Base-by-base conservation (phyloP, 2,329 filamentous ascomycete species). In the Penicillium brasilianum region DNA sequence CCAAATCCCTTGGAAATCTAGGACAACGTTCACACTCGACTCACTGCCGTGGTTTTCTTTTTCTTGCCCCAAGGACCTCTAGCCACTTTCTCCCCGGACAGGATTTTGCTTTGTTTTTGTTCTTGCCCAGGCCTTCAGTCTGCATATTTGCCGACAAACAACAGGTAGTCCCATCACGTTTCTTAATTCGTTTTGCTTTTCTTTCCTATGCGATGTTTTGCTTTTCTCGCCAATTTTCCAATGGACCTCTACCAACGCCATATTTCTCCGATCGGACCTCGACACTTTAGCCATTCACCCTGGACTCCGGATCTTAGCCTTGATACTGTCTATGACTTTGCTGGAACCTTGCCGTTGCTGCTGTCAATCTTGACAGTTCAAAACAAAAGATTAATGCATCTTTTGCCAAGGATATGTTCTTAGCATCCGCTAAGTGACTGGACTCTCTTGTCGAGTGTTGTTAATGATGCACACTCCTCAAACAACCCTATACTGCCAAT, bases 161-260 rank as follows among this genome's bases (percentile, higher is more conserved):
- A 72, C 75, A 80, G 78, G 78, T 80, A 80, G 78, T 72, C 68
- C 76, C 76, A 70, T 71, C 67, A 72, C 68, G 66, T 70, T 76
- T 74, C 50, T 53, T 53, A 41, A 37, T 34, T 41, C 8, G 70
- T 66, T 65, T 71, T 71, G 60, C n/a, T 25, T 34, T 59, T 55
- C 52, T 63, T 61, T 65, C 65, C 66, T 65, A 62, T 64, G 63
- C 66, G 61, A 64, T 63, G 65, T 49, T 67, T 62, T 61, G 58
- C 60, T 52, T 58, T 52, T 60, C 32, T 37, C n/a, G 37, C 57
- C 61, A 30, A 39, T 63, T 37, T 25, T 34, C 57, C 61, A 30
- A 39, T 63, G 67, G 67, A 68, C 63, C 65, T 70, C 65, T 69
- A 71, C 59, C 66, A 30, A 61, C 52, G 36, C 59, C 60, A 60